Base-by-base conservation (phyloP, 1,139 yeast genomes). In the Scheffersomyces titani region DNA sequence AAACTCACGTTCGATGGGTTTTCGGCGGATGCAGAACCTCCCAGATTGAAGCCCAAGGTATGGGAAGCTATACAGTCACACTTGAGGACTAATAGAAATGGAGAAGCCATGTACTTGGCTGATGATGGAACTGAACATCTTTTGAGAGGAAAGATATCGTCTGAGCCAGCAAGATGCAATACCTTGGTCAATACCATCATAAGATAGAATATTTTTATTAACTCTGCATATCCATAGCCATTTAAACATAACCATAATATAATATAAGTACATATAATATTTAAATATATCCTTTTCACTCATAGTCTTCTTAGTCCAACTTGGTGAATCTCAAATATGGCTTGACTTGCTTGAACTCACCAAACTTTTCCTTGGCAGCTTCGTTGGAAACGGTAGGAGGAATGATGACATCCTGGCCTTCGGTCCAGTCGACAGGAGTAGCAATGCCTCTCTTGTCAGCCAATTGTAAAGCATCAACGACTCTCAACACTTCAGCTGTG, bases 351-450 rank as follows among this genome's bases (percentile, higher is more conserved):
- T 89, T 82, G 84, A 87, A 89, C 70, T 88, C 84, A 61, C 93
- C 93, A 82, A 89, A 90, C 68, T 85, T 74, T 59, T 82, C 82
- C 76, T 83, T 83, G 54, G 96, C 96, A 70, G 86, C 90, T 57
- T 85, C 90, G 71, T 88, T 85, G 55, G 86, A 75, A 55, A 88
- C 89, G 55, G 84, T 72, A 64, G 94, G 93, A 63, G 89, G 93
- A 61, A 90, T 88, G 67, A 90, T 89, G 58, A 90, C 96, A 74
- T 90, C 96, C 65, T 90, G 89, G 65, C 96, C 96, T 57, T 89
- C 90, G 63, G 85, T 82, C 96, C 96, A 90, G 80, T 90, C 89
- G 70, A 90, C 86, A 60, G 97, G 96, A 55, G 96, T 90, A 61
- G 92, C 88, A 64, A 90, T 76, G 66, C 89, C 83, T 77, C 87